Percentiles rank a stretch among this genome's conserved stretches.
Evolutionary conservation across 306 rosid genomes (phyloP).

Genomic region (Quercus glauca): DNA sequence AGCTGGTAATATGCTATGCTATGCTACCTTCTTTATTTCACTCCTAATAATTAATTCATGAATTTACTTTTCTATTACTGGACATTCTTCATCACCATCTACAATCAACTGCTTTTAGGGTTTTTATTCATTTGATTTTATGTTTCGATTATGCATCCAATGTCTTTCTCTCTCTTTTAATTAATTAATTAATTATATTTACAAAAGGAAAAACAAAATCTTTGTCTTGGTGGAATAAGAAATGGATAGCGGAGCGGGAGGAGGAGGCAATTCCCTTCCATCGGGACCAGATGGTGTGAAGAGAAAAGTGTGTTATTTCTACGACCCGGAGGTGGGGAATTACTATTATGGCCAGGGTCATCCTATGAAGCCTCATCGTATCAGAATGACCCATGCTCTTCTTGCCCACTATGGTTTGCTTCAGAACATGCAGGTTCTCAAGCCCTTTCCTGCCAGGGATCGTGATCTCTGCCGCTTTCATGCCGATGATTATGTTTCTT

Average conservation of each 20-base stretch:
- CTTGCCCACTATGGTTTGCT: conserved; percentile 87
- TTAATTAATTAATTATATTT: no score
- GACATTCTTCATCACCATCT: no score
- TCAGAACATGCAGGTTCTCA: conserved; percentile 82
- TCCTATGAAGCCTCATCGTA: conserved; percentile 95
- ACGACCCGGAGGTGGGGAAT: conserved; percentile 87
- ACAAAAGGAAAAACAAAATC: no score
- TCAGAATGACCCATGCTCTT: conserved; percentile 85
- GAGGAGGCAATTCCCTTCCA: conserved; percentile 49
- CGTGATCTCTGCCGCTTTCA: conserved; percentile 84
- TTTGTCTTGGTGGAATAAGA: background rate
- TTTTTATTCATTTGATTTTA: no score
- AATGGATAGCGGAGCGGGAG: conserved; percentile 61
- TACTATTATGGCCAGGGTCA: conserved; percentile 93
- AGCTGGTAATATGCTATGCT: no score
- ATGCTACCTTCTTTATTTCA: no score
- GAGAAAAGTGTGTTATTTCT: conserved; percentile 78
- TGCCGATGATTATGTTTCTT: conserved; percentile 81
- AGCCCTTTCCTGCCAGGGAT: conserved; percentile 89
- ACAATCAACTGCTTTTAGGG: no score
- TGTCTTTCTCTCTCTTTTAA: no score
- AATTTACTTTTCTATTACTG: no score
- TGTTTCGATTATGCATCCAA: no score
- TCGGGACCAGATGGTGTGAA: conserved; percentile 81
- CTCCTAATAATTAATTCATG: no score